Evolutionary conservation across 2,329 filamentous ascomycete species (phyloP), one percentile per base, ranked within the genome.

Genomic region (Aureobasidium sp.): DNA sequence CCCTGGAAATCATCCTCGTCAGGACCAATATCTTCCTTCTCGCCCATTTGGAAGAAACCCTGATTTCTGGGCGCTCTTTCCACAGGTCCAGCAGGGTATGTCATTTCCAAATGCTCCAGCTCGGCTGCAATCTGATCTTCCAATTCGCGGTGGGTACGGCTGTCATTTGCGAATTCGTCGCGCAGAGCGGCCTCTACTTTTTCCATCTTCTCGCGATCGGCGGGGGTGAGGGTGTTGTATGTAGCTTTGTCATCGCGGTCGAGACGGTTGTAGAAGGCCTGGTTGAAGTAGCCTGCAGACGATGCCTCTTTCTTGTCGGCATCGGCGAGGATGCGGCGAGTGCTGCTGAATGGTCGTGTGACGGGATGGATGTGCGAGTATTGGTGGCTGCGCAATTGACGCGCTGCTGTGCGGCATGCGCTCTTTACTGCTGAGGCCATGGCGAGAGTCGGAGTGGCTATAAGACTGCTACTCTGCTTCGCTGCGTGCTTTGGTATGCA

Each of bases 1-100:
- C 91, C 88, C 66, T 89, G 83, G 72, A 88, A 89, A 66, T 86
- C 82, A 66, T 86, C 82, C 36, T 69, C 67, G 5, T 70, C 68
- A 12, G 65, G 66, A n/a, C 67, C 68, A 47, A 66, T 65, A 27
- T 68, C 66, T 29, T 69, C 66, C 51, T 75, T 61, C 44, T 68
- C 66, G 20, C 63, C 66, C 66, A 66, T 66, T 46, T 58, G 63
- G 42, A 62, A 68, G 64, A 68, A 68, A 20, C 63, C 64, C 10
- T 66, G 61, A 36, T 56, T 61, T 13, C 29, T 46, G n/a, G 23
- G 41, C 29, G 46, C 23, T 26, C 52, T 58, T 41, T 61, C 64
- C 12, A 17, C 46, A 2, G 55, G 58, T 20, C 36, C 39, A 26
- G 62, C 53, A 36, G 53, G 59, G 37, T 65, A 64, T 2, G 55